These are phyloP conservation scores for Usnea hakonensis DNA, from an alignment of 495 filamentous ascomycete species.

Conservation along the genomic window DNA sequence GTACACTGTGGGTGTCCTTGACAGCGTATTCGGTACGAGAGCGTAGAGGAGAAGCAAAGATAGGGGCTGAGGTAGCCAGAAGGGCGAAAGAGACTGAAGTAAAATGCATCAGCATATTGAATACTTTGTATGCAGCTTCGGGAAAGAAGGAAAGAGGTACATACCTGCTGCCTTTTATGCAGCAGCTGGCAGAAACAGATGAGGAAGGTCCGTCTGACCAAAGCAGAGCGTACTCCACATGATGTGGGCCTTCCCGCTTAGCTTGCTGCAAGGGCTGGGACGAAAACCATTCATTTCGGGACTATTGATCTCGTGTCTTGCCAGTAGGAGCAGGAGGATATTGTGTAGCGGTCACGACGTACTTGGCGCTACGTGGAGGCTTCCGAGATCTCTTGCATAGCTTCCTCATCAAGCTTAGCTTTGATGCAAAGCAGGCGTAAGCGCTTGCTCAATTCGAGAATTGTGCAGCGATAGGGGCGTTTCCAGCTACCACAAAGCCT, in stretches of 20 bases:
- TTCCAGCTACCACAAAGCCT: too few relatives aligned
- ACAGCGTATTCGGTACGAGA: slow-evolving; percentile 34
- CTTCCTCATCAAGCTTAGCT: background rate
- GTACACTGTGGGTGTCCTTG: slow-evolving; percentile 46
- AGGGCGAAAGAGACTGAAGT: slow-evolving; percentile 12
- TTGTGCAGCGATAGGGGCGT: background rate
- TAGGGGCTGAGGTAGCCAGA: background rate
- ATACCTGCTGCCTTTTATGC: background rate
- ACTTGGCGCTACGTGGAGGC: background rate
- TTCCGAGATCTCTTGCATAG: background rate
- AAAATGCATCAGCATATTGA: slow-evolving; percentile 10
- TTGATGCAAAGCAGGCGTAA: background rate
- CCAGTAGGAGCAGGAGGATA: background rate
- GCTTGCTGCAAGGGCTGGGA: background rate
- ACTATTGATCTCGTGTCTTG: background rate
- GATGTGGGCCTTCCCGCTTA: background rate
- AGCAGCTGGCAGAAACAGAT: background rate
- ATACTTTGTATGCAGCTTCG: background rate
- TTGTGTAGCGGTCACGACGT: background rate
- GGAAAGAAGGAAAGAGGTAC: background rate
- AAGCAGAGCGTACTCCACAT: background rate
- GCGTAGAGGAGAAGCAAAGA: slow-evolving; percentile 8
- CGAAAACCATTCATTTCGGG: background rate
- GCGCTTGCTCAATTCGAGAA: background rate
- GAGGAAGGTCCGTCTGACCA: background rate